These are phyloP conservation scores for Russula olivacea DNA, from an alignment of 768 basidiomycete species.

Conservation along the genomic window DNA sequence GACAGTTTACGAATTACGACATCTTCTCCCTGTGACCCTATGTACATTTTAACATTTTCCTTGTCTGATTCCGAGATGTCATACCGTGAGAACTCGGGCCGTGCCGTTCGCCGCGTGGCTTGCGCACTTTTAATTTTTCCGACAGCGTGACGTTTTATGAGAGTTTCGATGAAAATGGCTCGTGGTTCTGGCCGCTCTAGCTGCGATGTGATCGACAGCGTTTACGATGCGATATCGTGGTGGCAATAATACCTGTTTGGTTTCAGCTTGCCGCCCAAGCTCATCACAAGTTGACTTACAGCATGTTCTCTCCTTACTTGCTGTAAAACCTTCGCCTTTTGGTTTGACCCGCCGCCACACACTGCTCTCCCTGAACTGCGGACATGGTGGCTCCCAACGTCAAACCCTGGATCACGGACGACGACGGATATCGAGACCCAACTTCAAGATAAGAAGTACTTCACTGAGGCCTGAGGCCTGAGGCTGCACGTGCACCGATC, in stretches of 20 bases:
- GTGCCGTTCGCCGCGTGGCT: not conserved
- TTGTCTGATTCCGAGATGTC: too few species aligned
- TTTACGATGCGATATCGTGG: not conserved
- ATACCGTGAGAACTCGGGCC: not conserved
- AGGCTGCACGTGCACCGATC: not conserved
- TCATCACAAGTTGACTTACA: not conserved
- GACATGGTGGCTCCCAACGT: conserved; percentile 1
- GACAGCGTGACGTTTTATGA: too few species aligned
- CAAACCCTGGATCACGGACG: too few species aligned
- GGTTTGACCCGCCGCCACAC: not conserved
- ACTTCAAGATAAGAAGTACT: not conserved
- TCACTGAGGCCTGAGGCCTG: too few species aligned
- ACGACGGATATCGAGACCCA: conserved; percentile 9
- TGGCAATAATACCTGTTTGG: not conserved
- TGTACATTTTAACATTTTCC: too few species aligned
- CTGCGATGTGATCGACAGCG: not conserved
- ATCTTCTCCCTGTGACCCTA: too few species aligned
- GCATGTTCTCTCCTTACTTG: not conserved
- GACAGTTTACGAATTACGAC: too few species aligned
- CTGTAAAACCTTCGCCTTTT: not conserved
- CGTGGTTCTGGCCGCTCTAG: too few species aligned
- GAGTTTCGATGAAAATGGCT: not conserved
- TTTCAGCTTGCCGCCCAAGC: not conserved
- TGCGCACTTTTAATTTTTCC: not conserved
- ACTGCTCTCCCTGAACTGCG: not conserved